Percentiles rank a stretch among this genome's conserved stretches.
Evolutionary conservation across 495 filamentous ascomycete species (phyloP).

Genomic region (Hyaloscypha bicolor): DNA sequence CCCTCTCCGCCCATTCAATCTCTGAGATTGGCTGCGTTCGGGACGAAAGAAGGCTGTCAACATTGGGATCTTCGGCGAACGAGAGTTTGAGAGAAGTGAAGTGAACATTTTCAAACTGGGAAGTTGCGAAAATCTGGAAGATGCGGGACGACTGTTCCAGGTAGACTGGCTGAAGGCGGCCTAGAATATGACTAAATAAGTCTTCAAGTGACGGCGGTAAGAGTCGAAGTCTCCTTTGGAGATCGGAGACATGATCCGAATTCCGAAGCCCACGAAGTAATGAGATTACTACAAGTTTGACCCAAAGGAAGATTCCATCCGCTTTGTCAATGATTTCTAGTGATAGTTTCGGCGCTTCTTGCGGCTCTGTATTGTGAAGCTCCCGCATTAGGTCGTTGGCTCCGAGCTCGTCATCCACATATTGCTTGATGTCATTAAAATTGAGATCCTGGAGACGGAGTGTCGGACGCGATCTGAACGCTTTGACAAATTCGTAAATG

Average conservation of each 20-base stretch:
- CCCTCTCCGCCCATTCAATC: too few relatives aligned
- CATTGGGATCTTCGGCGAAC: conserved; percentile 1
- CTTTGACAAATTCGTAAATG: conserved; percentile 26
- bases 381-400: conserved; percentile 2
- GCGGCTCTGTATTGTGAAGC: background rate
- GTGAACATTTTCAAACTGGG: background rate
- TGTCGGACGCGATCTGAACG: background rate
- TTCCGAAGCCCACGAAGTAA: conserved; percentile 13
- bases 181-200: conserved; percentile 11
- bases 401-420: conserved; percentile 16
- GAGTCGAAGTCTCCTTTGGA: conserved; percentile 1
- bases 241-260: conserved; percentile 6
- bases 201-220: conserved; percentile 15
- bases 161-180: conserved; percentile 10
- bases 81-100: conserved; percentile 3
- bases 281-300: conserved; percentile 12
- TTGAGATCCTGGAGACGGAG: conserved; percentile 18
- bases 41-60: background rate
- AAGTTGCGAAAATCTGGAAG: conserved; percentile 7
- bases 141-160: conserved; percentile 11
- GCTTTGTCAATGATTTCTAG: conserved; percentile 9
- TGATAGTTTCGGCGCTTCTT: background rate
- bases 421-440: conserved; percentile 11
- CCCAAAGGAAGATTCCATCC: conserved; percentile 21
- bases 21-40: background rate